Conservation (phyloP, 208 protist species). For the Phytomonas sp. region DNA sequence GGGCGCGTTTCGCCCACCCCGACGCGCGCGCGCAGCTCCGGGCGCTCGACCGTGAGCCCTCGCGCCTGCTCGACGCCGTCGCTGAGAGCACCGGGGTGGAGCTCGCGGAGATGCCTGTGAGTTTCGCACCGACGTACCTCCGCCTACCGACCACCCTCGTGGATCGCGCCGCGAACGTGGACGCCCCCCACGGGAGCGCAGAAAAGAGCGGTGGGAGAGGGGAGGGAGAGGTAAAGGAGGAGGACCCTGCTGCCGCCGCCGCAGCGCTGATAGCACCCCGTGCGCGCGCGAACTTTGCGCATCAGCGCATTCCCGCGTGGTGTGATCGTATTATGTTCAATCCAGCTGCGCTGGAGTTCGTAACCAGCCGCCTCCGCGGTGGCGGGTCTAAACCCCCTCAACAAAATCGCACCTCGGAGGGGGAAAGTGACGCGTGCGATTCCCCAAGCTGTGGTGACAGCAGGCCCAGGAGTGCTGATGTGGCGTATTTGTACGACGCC, state of each 20-base stretch:
- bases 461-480: background rate
- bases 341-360: conserved; percentile 51
- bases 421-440: too few relatives aligned
- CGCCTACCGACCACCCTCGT: conserved; percentile 20
- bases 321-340: conserved; percentile 83
- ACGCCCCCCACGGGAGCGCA: background rate
- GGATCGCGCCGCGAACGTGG: conserved; percentile 1
- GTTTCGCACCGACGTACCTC: conserved; percentile 59
- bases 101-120: conserved; percentile 53
- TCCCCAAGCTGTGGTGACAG: too few relatives aligned
- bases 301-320: conserved; percentile 67
- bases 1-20: conserved; percentile 30
- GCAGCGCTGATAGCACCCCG: conserved; percentile 13
- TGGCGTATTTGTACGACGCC: conserved; percentile 43
- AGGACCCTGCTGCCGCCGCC: background rate
- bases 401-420: too few relatives aligned
- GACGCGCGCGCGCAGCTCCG: conserved; percentile 13
- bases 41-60: conserved; percentile 37
- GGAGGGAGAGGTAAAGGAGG: background rate
- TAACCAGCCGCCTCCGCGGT: conserved; percentile 26
- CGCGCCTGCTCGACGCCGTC: conserved; percentile 39
- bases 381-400: background rate
- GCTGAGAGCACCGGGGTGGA: conserved; percentile 37
- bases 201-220: background rate
- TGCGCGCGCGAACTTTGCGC: conserved; percentile 23